These are phyloP conservation scores for Pichia sp. DNA, from an alignment of 1,139 yeast species.

Conservation along the genomic window DNA sequence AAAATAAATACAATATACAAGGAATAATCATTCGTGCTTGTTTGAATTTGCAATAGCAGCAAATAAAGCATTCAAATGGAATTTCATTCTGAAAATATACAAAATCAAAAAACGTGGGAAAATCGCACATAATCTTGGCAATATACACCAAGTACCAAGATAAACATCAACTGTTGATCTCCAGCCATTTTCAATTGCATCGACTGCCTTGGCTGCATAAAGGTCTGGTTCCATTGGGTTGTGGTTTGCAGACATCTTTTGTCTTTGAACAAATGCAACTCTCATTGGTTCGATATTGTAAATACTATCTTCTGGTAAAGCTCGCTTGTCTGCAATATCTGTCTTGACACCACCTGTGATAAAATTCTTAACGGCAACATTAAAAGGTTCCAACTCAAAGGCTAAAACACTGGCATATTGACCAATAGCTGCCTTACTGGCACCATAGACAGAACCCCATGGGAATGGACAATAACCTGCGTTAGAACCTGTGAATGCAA, in stretches of 20 bases:
- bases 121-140: slow-evolving; percentile 37
- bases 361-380: slow-evolving; percentile 67
- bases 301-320: slow-evolving; percentile 54
- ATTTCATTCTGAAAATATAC: slow-evolving; percentile 42
- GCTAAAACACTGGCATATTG: slow-evolving; percentile 63
- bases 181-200: slow-evolving; percentile 42
- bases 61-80: slow-evolving; percentile 42
- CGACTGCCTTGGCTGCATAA: slow-evolving; percentile 55
- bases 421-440: slow-evolving; percentile 77
- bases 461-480: slow-evolving; percentile 72
- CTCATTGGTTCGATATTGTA: slow-evolving; percentile 52
- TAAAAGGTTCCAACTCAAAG: slow-evolving; percentile 70
- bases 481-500: slow-evolving; percentile 74
- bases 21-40: slow-evolving; percentile 5
- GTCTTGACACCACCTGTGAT: slow-evolving; percentile 70
- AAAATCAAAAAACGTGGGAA: slow-evolving; percentile 54
- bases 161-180: slow-evolving; percentile 44
- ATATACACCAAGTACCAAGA: slow-evolving; percentile 52
- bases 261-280: slow-evolving; percentile 50
- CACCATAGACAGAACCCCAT: slow-evolving; percentile 64
- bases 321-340: slow-evolving; percentile 55
- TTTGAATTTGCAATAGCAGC: slow-evolving; percentile 25
- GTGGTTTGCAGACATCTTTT: slow-evolving; percentile 58
- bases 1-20: too few species aligned
- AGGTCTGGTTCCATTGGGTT: slow-evolving; percentile 56